Evolutionary conservation across 805 yeast genomes (phyloP).

Genomic region (Candida nonsorbophila): DNA sequence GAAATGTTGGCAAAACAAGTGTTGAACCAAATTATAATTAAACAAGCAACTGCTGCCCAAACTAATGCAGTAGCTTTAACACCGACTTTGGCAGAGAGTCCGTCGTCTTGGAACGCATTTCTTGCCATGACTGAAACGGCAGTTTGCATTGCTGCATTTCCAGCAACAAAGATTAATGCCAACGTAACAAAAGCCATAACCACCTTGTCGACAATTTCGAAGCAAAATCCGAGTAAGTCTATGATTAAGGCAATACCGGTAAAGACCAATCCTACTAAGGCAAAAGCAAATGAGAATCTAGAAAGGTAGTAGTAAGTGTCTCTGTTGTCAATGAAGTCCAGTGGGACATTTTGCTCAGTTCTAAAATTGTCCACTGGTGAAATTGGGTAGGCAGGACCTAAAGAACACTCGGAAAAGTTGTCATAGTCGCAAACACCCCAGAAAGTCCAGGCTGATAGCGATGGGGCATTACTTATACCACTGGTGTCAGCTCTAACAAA

Average conservation of each 20-base stretch:
- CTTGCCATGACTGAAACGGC: conserved; percentile 75
- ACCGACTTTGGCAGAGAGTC: conserved; percentile 46
- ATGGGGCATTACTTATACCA: conserved; percentile 44
- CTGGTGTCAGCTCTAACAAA: conserved; percentile 78
- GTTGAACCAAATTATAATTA: conserved; percentile 46
- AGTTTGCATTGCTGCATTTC: conserved; percentile 67
- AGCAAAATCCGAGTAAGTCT: conserved; percentile 52
- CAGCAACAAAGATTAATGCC: conserved; percentile 50
- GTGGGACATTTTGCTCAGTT: conserved; percentile 47
- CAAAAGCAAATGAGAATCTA: conserved; percentile 61
- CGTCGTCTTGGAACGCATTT: conserved; percentile 54
- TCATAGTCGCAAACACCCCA: conserved; percentile 63
- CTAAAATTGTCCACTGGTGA: conserved; percentile 76
- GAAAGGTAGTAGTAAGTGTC: conserved; percentile 58
- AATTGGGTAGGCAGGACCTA: conserved; percentile 78
- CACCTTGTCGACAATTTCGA: conserved; percentile 49
- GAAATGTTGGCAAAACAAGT: conserved; percentile 47
- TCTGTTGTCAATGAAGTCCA: conserved; percentile 48
- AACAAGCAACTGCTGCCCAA: conserved; percentile 64
- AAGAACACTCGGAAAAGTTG: conserved; percentile 48
- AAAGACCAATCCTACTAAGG: conserved; percentile 55
- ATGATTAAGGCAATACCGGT: conserved; percentile 57
- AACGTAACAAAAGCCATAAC: conserved; percentile 46
- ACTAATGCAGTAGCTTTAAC: conserved; percentile 53
- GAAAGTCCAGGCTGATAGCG: conserved; percentile 70